These are phyloP conservation scores for Henckelia pumila DNA, from an alignment of 257 asterid species.

Conservation along the genomic window DNA sequence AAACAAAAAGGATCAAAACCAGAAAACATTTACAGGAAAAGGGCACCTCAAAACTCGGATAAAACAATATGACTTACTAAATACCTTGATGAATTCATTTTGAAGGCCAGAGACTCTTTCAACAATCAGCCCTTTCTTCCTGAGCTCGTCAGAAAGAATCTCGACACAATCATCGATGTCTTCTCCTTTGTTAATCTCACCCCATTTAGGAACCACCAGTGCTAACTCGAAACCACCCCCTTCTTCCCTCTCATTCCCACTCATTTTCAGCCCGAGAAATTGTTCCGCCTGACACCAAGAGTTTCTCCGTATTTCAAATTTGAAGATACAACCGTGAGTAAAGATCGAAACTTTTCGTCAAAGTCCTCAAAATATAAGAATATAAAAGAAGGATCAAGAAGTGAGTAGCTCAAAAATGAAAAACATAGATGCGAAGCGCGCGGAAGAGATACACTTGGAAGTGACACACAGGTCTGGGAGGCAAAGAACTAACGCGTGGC, in stretches of 20 bases:
- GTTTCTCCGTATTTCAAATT: constrained; percentile 16
- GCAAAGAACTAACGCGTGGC: neutral
- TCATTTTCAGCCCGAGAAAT: constrained; percentile 67
- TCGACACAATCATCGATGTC: constrained; percentile 43
- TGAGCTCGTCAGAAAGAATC: constrained; percentile 66
- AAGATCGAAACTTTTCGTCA: neutral
- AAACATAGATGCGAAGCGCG: neutral
- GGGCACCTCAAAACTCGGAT: neutral
- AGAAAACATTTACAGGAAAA: neutral
- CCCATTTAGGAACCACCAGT: constrained; percentile 61
- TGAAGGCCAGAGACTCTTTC: constrained; percentile 78
- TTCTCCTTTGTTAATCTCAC: constrained; percentile 30
- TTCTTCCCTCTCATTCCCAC: constrained; percentile 49
- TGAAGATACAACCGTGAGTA: neutral
- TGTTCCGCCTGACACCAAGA: too few species aligned
- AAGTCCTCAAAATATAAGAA: neutral
- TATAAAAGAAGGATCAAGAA: neutral
- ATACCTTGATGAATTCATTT: constrained; percentile 77
- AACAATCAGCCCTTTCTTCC: constrained; percentile 61
- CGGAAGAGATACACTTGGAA: neutral
- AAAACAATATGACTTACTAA: constrained; percentile 5
- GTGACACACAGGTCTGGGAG: neutral
- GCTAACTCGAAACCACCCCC: constrained; percentile 65
- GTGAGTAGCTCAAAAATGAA: neutral
- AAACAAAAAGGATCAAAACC: too few species aligned